phyloP scores from a whole-genome alignment of 805 yeast genomes.

The Candida sithepensis region DNA sequence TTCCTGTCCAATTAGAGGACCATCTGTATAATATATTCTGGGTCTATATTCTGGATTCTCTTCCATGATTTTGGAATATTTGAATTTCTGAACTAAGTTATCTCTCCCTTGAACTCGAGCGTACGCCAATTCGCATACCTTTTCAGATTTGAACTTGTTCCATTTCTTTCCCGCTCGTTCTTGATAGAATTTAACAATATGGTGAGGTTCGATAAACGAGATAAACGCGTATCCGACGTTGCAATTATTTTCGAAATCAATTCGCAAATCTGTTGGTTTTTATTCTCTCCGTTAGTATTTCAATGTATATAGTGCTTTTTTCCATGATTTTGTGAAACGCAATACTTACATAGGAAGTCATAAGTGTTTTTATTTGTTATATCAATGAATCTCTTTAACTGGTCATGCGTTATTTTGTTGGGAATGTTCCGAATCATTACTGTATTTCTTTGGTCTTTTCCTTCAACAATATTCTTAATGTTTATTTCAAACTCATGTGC shows the following conservation, averaged over 20 bases:
- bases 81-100: conserved; percentile 43
- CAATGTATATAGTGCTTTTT: neutral
- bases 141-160: conserved; percentile 45
- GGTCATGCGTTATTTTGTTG: conserved; percentile 44
- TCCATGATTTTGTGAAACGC: too few relatives aligned
- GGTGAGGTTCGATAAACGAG: conserved; percentile 41
- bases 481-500: conserved; percentile 36
- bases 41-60: conserved; percentile 44
- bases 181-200: conserved; percentile 42
- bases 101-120: conserved; percentile 50
- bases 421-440: conserved; percentile 54
- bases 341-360: conserved; percentile 36
- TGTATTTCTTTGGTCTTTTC: conserved; percentile 44
- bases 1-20: conserved; percentile 40
- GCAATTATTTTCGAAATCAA: conserved; percentile 50
- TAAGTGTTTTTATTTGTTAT: conserved; percentile 37
- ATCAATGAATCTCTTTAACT: conserved; percentile 44
- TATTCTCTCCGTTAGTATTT: conserved; percentile 5
- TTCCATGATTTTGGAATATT: conserved; percentile 48
- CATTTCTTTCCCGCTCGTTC: conserved; percentile 46
- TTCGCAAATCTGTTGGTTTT: conserved; percentile 37
- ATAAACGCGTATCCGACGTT: conserved; percentile 57
- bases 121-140: conserved; percentile 47
- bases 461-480: conserved; percentile 36
- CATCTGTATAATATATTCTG: conserved; percentile 41